These are phyloP conservation scores for Boletus pseudo-olivaceus DNA, from an alignment of 768 basidiomycete species.

Conservation along the genomic window DNA sequence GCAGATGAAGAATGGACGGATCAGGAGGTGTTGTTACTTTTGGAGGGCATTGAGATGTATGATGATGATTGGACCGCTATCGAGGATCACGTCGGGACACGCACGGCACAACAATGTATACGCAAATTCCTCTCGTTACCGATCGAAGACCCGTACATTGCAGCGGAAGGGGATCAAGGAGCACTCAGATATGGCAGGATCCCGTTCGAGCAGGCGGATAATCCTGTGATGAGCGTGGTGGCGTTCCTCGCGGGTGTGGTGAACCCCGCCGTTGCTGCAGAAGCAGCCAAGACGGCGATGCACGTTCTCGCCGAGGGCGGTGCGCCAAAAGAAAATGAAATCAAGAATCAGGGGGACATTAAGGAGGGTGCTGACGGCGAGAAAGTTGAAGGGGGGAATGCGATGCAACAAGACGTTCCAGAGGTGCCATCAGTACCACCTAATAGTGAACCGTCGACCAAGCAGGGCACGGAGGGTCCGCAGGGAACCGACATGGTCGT, in stretches of 20 bases:
- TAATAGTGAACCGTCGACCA: conserved; percentile 15
- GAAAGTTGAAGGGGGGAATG: conserved; percentile 44
- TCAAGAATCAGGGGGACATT: conserved; percentile 20
- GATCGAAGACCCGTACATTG: conserved; percentile 92
- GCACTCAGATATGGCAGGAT: conserved; percentile 71
- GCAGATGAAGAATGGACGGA: conserved; percentile 80
- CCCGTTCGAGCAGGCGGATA: conserved; percentile 93
- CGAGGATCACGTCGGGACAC: conserved; percentile 89
- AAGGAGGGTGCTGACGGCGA: conserved; percentile 33
- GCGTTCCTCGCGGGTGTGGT: conserved; percentile 95
- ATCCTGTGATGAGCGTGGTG: conserved; percentile 98
- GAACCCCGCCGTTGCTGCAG: conserved; percentile 84
- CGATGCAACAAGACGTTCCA: conserved; percentile 32
- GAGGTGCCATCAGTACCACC: conserved; percentile 5
- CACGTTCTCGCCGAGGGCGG: conserved; percentile 72
- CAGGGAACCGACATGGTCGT: conserved; percentile 45
- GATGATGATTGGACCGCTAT: conserved; percentile 95
- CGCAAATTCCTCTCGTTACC: conserved; percentile 93
- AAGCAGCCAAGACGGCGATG: conserved; percentile 88
- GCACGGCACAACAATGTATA: conserved; percentile 92
- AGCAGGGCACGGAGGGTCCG: conserved; percentile 12
- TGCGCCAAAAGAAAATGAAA: conserved; percentile 37
- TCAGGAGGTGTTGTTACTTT: conserved; percentile 79
- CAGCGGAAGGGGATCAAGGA: conserved; percentile 72
- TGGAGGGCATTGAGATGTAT: conserved; percentile 98